phyloP scores from a whole-genome alignment of 1,284 basidiomycete genomes.

The Irpex rosettiformis region DNA sequence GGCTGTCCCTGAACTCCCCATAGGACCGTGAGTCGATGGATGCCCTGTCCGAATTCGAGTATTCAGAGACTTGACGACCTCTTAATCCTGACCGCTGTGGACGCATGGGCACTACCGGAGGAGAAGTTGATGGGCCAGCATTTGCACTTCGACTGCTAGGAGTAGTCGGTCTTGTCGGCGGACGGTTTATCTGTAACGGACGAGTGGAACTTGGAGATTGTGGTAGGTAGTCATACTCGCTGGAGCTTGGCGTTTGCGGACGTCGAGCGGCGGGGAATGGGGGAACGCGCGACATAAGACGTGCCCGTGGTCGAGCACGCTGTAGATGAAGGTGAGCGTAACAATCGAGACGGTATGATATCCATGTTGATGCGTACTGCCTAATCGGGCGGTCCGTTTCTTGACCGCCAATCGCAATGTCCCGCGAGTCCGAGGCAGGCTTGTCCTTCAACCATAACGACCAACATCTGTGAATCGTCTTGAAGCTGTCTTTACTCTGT shows the following conservation, averaged over 20 bases:
- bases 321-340: slow-evolving; percentile 3
- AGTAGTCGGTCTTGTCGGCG: slow-evolving; percentile 30
- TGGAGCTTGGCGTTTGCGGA: slow-evolving; percentile 20
- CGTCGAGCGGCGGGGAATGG: slow-evolving; percentile 39
- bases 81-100: slow-evolving; percentile 34
- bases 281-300: slow-evolving; percentile 51
- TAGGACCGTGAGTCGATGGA: slow-evolving; percentile 26
- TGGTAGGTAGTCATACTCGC: slow-evolving; percentile 21
- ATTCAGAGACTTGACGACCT: slow-evolving; percentile 28
- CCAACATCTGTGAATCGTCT: background rate
- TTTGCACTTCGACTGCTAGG: slow-evolving; percentile 25
- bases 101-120: slow-evolving; percentile 26
- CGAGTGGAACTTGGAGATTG: slow-evolving; percentile 32
- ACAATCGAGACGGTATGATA: background rate
- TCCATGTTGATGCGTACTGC: background rate
- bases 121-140: slow-evolving; percentile 16
- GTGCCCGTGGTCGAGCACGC: slow-evolving; percentile 2
- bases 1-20: slow-evolving; percentile 26
- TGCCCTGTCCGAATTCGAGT: slow-evolving; percentile 27
- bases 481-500: background rate
- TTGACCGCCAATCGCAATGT: background rate
- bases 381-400: slow-evolving; percentile 1
- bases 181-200: slow-evolving; percentile 50
- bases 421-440: background rate
- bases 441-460: background rate